Evolutionary conservation across 2,329 filamentous ascomycete genomes (phyloP).

Genomic region (Epichloe bromicola): DNA sequence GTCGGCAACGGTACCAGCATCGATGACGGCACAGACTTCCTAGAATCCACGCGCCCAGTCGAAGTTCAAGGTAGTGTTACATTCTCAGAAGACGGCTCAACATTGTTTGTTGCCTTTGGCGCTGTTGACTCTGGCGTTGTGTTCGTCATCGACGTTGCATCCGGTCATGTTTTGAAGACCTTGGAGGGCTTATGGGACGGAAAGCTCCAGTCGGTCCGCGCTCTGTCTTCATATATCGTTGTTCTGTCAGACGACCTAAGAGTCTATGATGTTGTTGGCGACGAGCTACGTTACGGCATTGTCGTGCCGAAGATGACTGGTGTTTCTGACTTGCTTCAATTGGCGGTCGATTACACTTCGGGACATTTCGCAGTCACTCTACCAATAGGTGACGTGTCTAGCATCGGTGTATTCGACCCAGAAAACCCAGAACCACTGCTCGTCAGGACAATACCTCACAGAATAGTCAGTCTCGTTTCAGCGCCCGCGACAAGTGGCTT

Average conservation of each 20-base stretch:
- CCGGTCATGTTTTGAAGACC: conserved; percentile 52
- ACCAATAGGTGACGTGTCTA: conserved; percentile 31
- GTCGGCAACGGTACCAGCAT: conserved; percentile 39
- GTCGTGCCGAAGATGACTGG: conserved; percentile 34
- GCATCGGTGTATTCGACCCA: conserved; percentile 55
- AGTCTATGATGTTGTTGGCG: conserved; percentile 75
- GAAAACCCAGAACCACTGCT: conserved; percentile 46
- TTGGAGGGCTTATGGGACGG: conserved; percentile 56
- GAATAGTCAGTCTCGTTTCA: conserved; percentile 55
- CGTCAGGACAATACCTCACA: conserved; percentile 39
- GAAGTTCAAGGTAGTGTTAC: conserved; percentile 50
- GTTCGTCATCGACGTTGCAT: conserved; percentile 62
- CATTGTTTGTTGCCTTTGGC: conserved; percentile 57
- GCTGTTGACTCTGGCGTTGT: conserved; percentile 45
- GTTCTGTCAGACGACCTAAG: conserved; percentile 59
- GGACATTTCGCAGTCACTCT: conserved; percentile 54
- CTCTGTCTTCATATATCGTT: conserved; percentile 62
- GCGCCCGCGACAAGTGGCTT: conserved; percentile 56
- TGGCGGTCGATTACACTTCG: conserved; percentile 57
- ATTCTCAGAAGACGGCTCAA: conserved; percentile 76
- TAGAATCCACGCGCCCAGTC: conserved; percentile 13
- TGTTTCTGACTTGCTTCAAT: conserved; percentile 38
- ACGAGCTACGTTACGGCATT: conserved; percentile 57
- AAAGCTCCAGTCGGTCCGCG: conserved; percentile 52
- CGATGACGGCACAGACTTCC: conserved; percentile 18